Conservation (phyloP, 2,329 filamentous ascomycete genomes). For the Talaromyces sp. region DNA sequence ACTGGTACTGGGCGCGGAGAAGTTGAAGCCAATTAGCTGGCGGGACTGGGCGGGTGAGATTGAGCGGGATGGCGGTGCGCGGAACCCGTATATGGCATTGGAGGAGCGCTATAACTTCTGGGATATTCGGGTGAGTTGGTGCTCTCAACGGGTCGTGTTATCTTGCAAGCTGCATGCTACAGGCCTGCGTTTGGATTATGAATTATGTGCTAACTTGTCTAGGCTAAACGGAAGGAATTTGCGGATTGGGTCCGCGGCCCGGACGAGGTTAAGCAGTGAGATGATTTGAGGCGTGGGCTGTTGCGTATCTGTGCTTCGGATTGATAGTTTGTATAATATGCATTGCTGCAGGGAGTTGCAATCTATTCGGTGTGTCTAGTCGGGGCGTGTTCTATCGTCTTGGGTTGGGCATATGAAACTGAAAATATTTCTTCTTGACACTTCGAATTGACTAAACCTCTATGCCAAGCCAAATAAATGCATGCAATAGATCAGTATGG, state of each 20-base stretch:
- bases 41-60: slow-evolving; percentile 74
- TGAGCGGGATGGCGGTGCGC: slow-evolving; percentile 66
- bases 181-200: neutral
- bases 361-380: neutral
- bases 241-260: slow-evolving; percentile 66
- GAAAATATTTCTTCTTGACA: neutral
- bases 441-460: neutral
- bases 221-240: slow-evolving; percentile 73
- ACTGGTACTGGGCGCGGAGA: slow-evolving; percentile 75
- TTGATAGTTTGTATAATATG: slow-evolving; percentile 21
- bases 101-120: slow-evolving; percentile 84
- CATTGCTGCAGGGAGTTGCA: slow-evolving; percentile 9
- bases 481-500: neutral
- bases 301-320: neutral
- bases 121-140: slow-evolving; percentile 80
- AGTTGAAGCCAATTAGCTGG: slow-evolving; percentile 84
- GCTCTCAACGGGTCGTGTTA: too few species aligned
- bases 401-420: neutral
- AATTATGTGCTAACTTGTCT: slow-evolving; percentile 15
- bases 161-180: neutral
- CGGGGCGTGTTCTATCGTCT: neutral
- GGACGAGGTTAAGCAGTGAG: slow-evolving; percentile 30
- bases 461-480: neutral
- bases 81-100: slow-evolving; percentile 77
- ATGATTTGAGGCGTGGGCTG: neutral